These are phyloP conservation scores for Globisporangium middletonii DNA, from an alignment of 352 stramenopile species.

Conservation along the genomic window DNA sequence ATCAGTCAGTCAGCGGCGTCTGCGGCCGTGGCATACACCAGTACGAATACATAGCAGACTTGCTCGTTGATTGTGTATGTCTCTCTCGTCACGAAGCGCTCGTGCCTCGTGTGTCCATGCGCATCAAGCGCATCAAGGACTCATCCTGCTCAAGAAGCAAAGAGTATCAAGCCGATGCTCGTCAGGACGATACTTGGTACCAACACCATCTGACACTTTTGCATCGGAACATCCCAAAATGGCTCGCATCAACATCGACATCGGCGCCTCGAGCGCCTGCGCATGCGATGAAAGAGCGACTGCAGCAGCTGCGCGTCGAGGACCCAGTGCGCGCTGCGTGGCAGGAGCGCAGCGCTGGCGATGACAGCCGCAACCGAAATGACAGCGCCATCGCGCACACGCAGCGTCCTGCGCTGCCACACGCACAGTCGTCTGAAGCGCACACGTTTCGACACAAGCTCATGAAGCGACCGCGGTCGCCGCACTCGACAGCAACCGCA, in stretches of 20 bases:
- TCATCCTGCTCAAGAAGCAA: too few relatives aligned
- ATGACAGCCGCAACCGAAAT: neutral
- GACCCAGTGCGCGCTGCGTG: neutral
- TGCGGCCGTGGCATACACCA: neutral
- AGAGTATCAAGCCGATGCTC: too few relatives aligned
- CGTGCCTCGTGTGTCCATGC: too few relatives aligned
- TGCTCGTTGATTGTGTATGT: too few relatives aligned
- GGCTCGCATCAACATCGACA: neutral
- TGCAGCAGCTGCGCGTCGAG: neutral
- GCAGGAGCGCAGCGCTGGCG: neutral
- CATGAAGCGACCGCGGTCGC: conserved; percentile 26
- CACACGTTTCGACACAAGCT: conserved; percentile 16
- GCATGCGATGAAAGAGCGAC: neutral
- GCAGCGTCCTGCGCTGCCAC: neutral
- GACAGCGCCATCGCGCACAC: neutral
- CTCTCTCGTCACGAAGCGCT: too few relatives aligned
- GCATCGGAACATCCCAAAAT: too few relatives aligned
- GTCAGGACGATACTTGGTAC: too few relatives aligned
- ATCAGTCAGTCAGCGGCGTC: neutral
- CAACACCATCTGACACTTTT: too few relatives aligned
- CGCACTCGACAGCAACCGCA: neutral
- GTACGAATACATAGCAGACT: neutral
- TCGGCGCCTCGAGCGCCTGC: neutral
- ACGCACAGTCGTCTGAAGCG: neutral
- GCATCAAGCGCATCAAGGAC: too few relatives aligned